Conservation (phyloP, 331 rosid species). For the Saraca asoca region DNA sequence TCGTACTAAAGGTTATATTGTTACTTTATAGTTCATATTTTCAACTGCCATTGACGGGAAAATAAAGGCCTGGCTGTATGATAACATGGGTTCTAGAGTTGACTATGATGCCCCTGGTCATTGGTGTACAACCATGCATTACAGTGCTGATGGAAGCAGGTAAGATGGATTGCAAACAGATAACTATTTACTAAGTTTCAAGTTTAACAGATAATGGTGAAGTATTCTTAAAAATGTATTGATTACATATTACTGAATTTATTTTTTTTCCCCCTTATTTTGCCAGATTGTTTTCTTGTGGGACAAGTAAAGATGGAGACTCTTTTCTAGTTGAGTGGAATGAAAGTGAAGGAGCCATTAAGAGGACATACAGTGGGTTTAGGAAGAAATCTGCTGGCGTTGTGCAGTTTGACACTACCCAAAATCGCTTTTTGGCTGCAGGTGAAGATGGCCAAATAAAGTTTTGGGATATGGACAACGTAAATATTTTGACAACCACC, state of each 20-base stretch:
- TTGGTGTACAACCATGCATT: slow-evolving; percentile 84
- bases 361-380: slow-evolving; percentile 74
- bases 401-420: slow-evolving; percentile 84
- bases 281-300: slow-evolving; percentile 83
- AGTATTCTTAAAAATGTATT: slow-evolving; percentile 20
- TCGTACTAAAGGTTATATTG: slow-evolving; percentile 32
- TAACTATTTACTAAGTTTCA: neutral
- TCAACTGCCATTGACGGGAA: slow-evolving; percentile 90
- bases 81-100: slow-evolving; percentile 81
- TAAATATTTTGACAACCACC: slow-evolving; percentile 47
- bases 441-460: slow-evolving; percentile 87
- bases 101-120: slow-evolving; percentile 92
- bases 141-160: slow-evolving; percentile 90
- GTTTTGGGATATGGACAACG: slow-evolving; percentile 93
- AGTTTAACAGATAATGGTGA: slow-evolving; percentile 11
- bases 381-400: slow-evolving; percentile 78
- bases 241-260: slow-evolving; percentile 8
- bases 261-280: slow-evolving; percentile 2
- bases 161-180: slow-evolving; percentile 36
- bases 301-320: slow-evolving; percentile 94
- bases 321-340: slow-evolving; percentile 90
- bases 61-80: slow-evolving; percentile 92
- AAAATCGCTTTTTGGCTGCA: slow-evolving; percentile 81
- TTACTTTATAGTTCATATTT: slow-evolving; percentile 74
- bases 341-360: slow-evolving; percentile 78